Percentiles rank a stretch among this genome's conserved stretches.
phyloP scores from a whole-genome alignment of 2,329 filamentous ascomycete species.

The Sclerotinia glacialis region DNA sequence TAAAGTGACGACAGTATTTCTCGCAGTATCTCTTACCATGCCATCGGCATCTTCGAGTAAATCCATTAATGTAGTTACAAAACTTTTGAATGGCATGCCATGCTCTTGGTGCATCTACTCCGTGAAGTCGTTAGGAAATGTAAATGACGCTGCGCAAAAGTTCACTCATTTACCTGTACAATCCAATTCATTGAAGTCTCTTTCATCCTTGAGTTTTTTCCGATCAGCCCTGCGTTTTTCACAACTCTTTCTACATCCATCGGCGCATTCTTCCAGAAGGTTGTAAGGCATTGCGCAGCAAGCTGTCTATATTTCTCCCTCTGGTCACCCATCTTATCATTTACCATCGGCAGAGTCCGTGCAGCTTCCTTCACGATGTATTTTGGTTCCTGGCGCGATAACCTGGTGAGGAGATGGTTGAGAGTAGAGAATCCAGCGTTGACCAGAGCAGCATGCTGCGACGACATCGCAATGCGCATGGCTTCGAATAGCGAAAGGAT shows the following conservation, averaged over 20 bases:
- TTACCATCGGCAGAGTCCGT: slow-evolving; percentile 68
- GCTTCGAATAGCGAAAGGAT: slow-evolving; percentile 78
- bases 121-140: slow-evolving; percentile 1
- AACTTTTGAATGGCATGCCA: slow-evolving; percentile 74
- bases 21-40: slow-evolving; percentile 80
- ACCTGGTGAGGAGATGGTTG: slow-evolving; percentile 80
- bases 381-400: slow-evolving; percentile 80
- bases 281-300: slow-evolving; percentile 71
- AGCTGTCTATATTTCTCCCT: slow-evolving; percentile 80
- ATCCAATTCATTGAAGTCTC: slow-evolving; percentile 85
- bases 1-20: slow-evolving; percentile 78
- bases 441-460: slow-evolving; percentile 73
- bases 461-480: slow-evolving; percentile 69
- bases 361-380: slow-evolving; percentile 67
- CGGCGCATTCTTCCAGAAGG: slow-evolving; percentile 68
- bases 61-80: slow-evolving; percentile 79
- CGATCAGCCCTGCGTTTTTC: slow-evolving; percentile 72
- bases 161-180: slow-evolving; percentile 56
- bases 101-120: slow-evolving; percentile 75
- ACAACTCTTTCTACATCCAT: slow-evolving; percentile 77
- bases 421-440: slow-evolving; percentile 85
- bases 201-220: slow-evolving; percentile 80
- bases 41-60: slow-evolving; percentile 88
- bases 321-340: slow-evolving; percentile 82
- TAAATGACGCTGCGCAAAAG: background rate